Conservation (phyloP, 2,329 filamentous ascomycete genomes). For the Didymella arachidicola region DNA sequence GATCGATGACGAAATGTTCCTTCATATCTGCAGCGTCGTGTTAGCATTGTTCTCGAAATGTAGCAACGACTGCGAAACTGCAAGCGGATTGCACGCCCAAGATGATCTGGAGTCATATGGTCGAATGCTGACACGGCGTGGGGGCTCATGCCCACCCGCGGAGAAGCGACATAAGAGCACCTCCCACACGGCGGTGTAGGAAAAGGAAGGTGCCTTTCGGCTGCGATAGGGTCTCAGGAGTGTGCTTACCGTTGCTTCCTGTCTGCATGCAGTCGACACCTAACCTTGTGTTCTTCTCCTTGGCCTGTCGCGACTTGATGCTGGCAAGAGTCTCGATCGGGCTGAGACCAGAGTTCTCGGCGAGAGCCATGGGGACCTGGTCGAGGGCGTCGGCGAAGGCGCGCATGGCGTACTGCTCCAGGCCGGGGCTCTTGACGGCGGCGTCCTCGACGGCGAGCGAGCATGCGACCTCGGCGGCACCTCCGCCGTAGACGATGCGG, state of each 20-base stretch:
- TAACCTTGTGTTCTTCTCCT: conserved; percentile 78
- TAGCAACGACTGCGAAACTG: neutral
- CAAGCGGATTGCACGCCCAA: conserved; percentile 2
- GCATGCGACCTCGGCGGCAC: conserved; percentile 96
- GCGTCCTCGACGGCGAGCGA: conserved; percentile 95
- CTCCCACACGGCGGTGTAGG: neutral
- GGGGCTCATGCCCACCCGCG: neutral
- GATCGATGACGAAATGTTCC: conserved; percentile 97
- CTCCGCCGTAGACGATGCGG: conserved; percentile 95
- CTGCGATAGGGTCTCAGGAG: neutral
- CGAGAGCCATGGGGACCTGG: conserved; percentile 90
- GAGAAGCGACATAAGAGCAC: neutral
- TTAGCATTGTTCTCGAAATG: conserved; percentile 34
- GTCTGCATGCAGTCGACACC: conserved; percentile 98
- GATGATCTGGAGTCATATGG: conserved; percentile 4
- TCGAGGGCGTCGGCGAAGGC: conserved; percentile 96
- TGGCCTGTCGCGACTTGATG: conserved; percentile 96
- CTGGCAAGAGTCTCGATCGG: conserved; percentile 94
- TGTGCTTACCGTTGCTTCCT: conserved; percentile 77
- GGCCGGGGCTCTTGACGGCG: conserved; percentile 91
- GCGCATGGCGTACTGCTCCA: conserved; percentile 99
- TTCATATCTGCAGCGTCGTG: conserved; percentile 75
- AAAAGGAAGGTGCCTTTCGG: neutral
- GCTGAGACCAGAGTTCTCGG: conserved; percentile 95
- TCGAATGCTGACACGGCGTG: neutral